These are phyloP conservation scores for Serendipita sp. DNA, from an alignment of 768 basidiomycete genomes.

Conservation along the genomic window DNA sequence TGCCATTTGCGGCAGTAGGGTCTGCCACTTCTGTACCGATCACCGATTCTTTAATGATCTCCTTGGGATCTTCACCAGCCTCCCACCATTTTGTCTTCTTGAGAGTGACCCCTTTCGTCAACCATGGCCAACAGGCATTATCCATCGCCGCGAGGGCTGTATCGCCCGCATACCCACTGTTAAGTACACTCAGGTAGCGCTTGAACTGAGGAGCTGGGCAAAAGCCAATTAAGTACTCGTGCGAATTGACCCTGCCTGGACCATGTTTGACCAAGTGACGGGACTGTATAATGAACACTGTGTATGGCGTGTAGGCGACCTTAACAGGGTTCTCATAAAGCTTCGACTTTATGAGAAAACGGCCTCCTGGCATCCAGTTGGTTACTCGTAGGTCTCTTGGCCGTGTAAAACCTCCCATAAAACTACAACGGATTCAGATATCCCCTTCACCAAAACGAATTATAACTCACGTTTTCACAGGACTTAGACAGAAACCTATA, in stretches of 20 bases:
- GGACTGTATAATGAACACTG: constrained; percentile 26
- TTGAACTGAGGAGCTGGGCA: constrained; percentile 23
- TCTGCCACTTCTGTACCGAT: no score
- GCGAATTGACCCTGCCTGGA: constrained; percentile 20
- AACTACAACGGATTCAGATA: constrained; percentile 17
- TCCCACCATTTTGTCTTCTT: constrained; percentile 20
- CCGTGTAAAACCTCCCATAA: constrained; percentile 26
- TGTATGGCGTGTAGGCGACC: constrained; percentile 25
- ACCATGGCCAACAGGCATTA: constrained; percentile 27
- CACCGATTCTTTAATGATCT: constrained; percentile 8
- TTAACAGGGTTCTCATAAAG: constrained; percentile 15
- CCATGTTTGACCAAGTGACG: constrained; percentile 21
- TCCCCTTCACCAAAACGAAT: neutral
- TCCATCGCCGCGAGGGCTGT: constrained; percentile 20
- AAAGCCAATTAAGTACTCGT: constrained; percentile 22
- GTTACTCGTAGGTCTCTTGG: constrained; percentile 24
- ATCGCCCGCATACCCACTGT: constrained; percentile 16
- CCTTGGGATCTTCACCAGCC: constrained; percentile 14
- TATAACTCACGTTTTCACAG: constrained; percentile 23
- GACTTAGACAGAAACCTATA: constrained; percentile 23
- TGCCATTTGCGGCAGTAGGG: no score
- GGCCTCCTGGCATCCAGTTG: constrained; percentile 25
- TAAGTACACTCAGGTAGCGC: constrained; percentile 19
- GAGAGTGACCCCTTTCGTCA: neutral
- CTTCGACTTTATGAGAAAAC: constrained; percentile 17